Base-by-base conservation (phyloP, 2,329 filamentous ascomycete genomes). In the Hypoxylon sp. region DNA sequence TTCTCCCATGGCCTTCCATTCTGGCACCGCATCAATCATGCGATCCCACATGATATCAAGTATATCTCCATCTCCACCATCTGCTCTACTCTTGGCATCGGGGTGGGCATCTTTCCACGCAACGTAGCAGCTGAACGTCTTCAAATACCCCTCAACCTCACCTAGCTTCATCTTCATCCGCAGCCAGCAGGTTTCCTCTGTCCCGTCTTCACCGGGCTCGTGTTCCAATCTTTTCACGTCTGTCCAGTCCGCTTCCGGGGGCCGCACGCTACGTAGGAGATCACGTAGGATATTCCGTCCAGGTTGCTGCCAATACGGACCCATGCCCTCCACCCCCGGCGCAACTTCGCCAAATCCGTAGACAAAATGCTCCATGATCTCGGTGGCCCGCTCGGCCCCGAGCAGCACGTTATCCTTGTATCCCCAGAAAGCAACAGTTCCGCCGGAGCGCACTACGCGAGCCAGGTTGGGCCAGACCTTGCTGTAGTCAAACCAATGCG, bases 401-500 rank as follows among this genome's bases (percentile, higher is more conserved):
- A 88, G 77, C 56, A 91, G 82, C 34, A 88, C 80, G 73, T 86
- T 88, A 77, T 91, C 89, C 73, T 87, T 88, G 77, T 91, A 91
- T 1, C 88, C 88, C 86, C 86, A 90, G 74, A 89, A 88, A 0
- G 88, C 88, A n/a, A 91, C 72, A 0, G 86, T 87, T 14, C 88
- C 89, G 13, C 86, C 86, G 1, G 77, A 75, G 52, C 84, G 81
- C 43, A 90, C 78, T 6, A 88, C 83, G 11, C 87, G 82, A 9
- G 79, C 79, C 63, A 91, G 75, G 72, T 87, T 84, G 0, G 82
- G 82, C 85, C 87, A 91, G 2, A 85, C 82, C 41, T 79, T 81
- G 6, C 68, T 43, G 73, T 86, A 87, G 75, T 90, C 83, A 75
- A 91, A 91, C 89, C 89, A 91, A 75, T 91, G 89, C 43, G 88